These are phyloP conservation scores for Fusarium virguliforme DNA, from an alignment of 2,329 filamentous ascomycete genomes.

Conservation along the genomic window DNA sequence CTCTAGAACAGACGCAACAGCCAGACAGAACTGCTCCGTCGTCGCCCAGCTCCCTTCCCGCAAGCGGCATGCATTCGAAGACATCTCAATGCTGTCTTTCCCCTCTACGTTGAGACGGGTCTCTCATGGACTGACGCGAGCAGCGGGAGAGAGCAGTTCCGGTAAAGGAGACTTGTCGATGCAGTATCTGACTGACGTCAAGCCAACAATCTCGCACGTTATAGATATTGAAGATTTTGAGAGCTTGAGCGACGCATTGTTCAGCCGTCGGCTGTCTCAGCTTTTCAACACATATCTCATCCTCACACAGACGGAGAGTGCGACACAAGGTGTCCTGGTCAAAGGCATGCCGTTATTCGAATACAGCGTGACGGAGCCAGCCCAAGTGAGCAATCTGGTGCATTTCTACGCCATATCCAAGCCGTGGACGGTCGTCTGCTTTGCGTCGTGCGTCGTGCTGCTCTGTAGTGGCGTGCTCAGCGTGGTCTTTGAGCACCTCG, in stretches of 20 bases:
- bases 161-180: background rate
- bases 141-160: background rate
- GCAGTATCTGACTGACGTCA: background rate
- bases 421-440: background rate
- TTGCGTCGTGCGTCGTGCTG: background rate
- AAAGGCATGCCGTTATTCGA: background rate
- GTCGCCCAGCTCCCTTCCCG: background rate
- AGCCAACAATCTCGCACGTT: background rate
- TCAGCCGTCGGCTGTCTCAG: background rate
- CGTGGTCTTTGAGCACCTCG: background rate
- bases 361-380: background rate
- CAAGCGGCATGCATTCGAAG: background rate
- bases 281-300: background rate
- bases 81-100: background rate
- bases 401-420: background rate
- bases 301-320: background rate
- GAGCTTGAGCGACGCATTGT: background rate
- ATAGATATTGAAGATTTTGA: background rate
- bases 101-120: background rate
- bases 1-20: background rate
- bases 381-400: background rate
- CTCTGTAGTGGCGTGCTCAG: background rate
- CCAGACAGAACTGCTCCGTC: background rate
- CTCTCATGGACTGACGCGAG: background rate
- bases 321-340: background rate